Base-by-base conservation (phyloP, 1,284 basidiomycete species). In the Cutaneotrichosporon sp. region DNA sequence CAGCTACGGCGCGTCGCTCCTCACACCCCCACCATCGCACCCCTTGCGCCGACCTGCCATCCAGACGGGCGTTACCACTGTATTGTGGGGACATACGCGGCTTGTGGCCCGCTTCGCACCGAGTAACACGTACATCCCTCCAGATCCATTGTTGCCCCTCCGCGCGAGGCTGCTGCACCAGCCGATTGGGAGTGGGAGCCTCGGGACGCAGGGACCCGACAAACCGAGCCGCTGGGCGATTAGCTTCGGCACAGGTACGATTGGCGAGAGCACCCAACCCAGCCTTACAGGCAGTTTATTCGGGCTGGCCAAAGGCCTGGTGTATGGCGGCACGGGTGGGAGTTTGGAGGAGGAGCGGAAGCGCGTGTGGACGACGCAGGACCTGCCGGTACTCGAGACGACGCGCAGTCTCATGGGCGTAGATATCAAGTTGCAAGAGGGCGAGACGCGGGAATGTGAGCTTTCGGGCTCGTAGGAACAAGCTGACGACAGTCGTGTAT, bases 401-500 rank as follows among this genome's bases (percentile, higher is more conserved):
- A 65, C 72, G 0, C 64, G 76, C 32, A 76, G 75, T 58, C 62
- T 82, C 49, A 56, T 81, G 22, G 78, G 77, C 0, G 77, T 82
- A 0, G 80, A 81, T 60, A 62, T 80, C 34, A 69, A 69, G 58
- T 53, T 82, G 31, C 71, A 70, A 26, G 74, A 76, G 47, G 76
- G 75, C 1, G 76, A 80, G 55, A 70, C 60, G 7, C 72, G 64
- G 34, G 70, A 76, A 50, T 82, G 79, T 80, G 60, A 74, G 78
- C 73, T 34, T n/a, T 8, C 11, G 2, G 2, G 4, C 0, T 5
- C 26, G 18, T 6, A 7, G 3, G 0, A 1, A 11, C 8, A 4
- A 18, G 9, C 56, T 63, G 40, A 65, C 38, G 16, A 0, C 64
- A 95, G 92, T 90, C 78, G 87, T 87, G 2, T 96, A 95, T 76